A percentile compares a stretch with the other conserved stretches of the same genome.
Evolutionary conservation across 2,329 filamentous ascomycete genomes (phyloP).

Genomic region (Pseudogymnoascus sp.): DNA sequence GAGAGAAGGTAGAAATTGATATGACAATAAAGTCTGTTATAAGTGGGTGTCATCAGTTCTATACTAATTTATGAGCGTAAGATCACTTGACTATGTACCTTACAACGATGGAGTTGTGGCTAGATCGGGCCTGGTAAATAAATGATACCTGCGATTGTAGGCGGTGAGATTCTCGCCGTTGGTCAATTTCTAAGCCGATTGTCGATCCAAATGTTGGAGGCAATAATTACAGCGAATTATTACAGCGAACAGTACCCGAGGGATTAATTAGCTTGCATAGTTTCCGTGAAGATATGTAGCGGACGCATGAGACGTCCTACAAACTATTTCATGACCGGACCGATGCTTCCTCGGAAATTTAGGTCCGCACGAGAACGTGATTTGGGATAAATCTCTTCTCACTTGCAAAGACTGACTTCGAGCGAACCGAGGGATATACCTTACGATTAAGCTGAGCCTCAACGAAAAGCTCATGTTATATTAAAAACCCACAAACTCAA

Average conservation of each 20-base stretch:
- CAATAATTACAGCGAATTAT: background rate
- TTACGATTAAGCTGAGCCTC: background rate
- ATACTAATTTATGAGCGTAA: background rate
- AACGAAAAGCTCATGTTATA: background rate
- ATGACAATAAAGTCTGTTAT: background rate
- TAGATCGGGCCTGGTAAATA: background rate
- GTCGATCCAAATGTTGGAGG: background rate
- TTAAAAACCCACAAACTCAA: background rate
- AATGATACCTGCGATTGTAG: background rate
- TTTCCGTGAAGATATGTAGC: background rate
- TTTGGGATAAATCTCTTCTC: background rate
- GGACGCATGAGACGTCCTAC: background rate
- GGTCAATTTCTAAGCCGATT: background rate
- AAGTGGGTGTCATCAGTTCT: background rate
- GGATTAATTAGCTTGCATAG: background rate
- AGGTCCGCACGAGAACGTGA: background rate
- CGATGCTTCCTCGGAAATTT: background rate
- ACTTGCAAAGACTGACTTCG: background rate
- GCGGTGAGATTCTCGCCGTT: background rate
- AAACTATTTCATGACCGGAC: background rate
- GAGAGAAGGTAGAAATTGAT: background rate
- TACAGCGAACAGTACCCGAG: background rate
- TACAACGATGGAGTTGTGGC: too few relatives aligned
- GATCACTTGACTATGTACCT: background rate
- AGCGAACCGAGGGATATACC: background rate